Conservation (phyloP, 257 asterid species). For the Rubia yunnanensis region DNA sequence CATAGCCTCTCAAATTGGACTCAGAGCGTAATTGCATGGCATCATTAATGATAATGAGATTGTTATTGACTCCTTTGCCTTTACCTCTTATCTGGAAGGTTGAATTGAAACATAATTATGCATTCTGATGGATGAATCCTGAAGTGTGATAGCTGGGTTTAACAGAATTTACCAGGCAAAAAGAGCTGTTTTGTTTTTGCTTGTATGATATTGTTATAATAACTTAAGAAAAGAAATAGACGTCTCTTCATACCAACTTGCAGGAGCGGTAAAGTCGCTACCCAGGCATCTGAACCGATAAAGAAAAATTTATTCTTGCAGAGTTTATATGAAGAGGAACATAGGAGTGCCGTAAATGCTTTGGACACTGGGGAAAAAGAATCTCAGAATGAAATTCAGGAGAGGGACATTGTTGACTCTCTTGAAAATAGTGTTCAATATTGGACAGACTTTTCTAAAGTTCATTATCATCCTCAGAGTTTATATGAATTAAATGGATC, state of each 20-base stretch:
- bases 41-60: background rate
- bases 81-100: background rate
- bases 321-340: conserved; percentile 58
- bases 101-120: background rate
- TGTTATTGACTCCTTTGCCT: background rate
- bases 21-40: background rate
- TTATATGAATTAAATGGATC: conserved; percentile 68
- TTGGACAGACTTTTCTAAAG: conserved; percentile 97
- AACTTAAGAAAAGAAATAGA: conserved; percentile 11
- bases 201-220: background rate
- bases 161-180: background rate
- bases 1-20: background rate
- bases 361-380: conserved; percentile 21
- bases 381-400: conserved; percentile 47
- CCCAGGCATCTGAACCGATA: conserved; percentile 55
- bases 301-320: conserved; percentile 77
- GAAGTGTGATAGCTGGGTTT: background rate
- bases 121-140: background rate
- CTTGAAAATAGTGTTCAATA: conserved; percentile 68
- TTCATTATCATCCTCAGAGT: conserved; percentile 88
- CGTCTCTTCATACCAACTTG: conserved; percentile 30
- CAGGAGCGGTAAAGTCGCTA: conserved; percentile 73
- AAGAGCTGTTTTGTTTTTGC: background rate
- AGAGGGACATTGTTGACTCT: conserved; percentile 59
- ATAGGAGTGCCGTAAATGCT: conserved; percentile 18